Evolutionary conservation across 441 rosid species (phyloP).

Genomic region (Euphorbia schlechtendalii): DNA sequence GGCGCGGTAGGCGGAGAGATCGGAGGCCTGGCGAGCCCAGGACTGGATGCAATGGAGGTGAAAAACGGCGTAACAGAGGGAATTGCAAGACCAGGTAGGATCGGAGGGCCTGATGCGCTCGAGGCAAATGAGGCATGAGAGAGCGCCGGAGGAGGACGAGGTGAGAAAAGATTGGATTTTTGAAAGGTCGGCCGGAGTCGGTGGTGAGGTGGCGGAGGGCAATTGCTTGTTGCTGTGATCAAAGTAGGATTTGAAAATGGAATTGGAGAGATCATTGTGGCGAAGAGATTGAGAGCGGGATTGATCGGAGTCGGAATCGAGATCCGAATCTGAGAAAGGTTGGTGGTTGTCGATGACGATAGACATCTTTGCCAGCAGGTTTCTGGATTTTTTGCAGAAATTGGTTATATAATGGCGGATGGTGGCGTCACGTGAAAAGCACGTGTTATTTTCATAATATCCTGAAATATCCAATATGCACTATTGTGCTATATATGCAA

Average conservation of each 20-base stretch:
- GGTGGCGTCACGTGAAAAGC: constrained; percentile 11
- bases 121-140: constrained; percentile 91
- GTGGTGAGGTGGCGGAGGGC: constrained; percentile 25
- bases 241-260: constrained; percentile 77
- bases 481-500: too few relatives aligned
- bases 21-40: constrained; percentile 85
- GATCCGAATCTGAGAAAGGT: constrained; percentile 12
- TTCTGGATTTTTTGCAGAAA: not conserved
- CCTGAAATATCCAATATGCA: too few relatives aligned
- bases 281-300: constrained; percentile 25
- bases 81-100: constrained; percentile 84
- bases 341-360: constrained; percentile 21
- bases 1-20: constrained; percentile 62
- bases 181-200: constrained; percentile 53
- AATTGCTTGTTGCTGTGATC: constrained; percentile 34
- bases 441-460: too few relatives aligned
- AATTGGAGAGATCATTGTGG: constrained; percentile 51
- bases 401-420: not conserved
- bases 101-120: constrained; percentile 73
- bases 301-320: constrained; percentile 38
- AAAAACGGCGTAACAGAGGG: constrained; percentile 69
- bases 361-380: constrained; percentile 21
- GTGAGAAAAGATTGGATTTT: constrained; percentile 83
- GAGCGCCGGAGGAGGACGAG: constrained; percentile 82
- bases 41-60: constrained; percentile 85